Percentiles rank a stretch among this genome's conserved stretches.
Evolutionary conservation across 441 rosid genomes (phyloP).

Genomic region (Eutrema salsugineum): DNA sequence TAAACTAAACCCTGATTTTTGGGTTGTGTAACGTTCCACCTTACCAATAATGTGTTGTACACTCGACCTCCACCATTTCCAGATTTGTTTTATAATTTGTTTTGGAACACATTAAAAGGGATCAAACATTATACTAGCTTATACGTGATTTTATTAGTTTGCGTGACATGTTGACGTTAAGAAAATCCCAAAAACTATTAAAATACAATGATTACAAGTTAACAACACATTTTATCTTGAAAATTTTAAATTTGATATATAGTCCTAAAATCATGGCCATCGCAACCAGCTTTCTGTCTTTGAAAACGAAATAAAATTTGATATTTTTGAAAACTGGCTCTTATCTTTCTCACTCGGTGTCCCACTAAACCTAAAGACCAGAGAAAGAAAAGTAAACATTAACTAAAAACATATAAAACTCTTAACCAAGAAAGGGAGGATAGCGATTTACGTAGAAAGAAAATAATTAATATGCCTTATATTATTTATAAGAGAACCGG

Average conservation of each 20-base stretch:
- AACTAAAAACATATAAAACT: slow-evolving; percentile 8
- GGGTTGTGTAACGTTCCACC: slow-evolving; percentile 35
- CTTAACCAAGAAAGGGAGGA: slow-evolving; percentile 5
- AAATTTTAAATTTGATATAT: background rate
- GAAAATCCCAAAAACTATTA: background rate
- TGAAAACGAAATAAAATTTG: background rate
- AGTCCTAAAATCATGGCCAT: slow-evolving; percentile 25
- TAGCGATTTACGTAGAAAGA: slow-evolving; percentile 15
- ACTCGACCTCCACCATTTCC: slow-evolving; percentile 29
- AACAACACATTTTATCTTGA: background rate
- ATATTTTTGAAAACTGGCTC: slow-evolving; percentile 28
- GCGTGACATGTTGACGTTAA: slow-evolving; percentile 15
- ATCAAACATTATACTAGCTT: background rate
- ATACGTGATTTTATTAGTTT: slow-evolving; percentile 6
- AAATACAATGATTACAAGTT: background rate
- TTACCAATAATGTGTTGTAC: slow-evolving; percentile 32
- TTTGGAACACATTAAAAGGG: background rate
- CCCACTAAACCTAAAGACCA: slow-evolving; percentile 33
- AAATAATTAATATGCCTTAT: background rate
- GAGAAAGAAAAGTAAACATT: slow-evolving; percentile 25
- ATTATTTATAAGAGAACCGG: background rate
- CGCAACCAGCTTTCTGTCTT: slow-evolving; percentile 16
- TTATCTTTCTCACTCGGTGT: slow-evolving; percentile 19
- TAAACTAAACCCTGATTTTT: slow-evolving; percentile 10
- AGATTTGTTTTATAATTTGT: background rate